A percentile compares a stretch with the other conserved stretches of the same genome.
phyloP scores from a whole-genome alignment of 805 yeast genomes.

The Metschnikowia amazonensis region DNA sequence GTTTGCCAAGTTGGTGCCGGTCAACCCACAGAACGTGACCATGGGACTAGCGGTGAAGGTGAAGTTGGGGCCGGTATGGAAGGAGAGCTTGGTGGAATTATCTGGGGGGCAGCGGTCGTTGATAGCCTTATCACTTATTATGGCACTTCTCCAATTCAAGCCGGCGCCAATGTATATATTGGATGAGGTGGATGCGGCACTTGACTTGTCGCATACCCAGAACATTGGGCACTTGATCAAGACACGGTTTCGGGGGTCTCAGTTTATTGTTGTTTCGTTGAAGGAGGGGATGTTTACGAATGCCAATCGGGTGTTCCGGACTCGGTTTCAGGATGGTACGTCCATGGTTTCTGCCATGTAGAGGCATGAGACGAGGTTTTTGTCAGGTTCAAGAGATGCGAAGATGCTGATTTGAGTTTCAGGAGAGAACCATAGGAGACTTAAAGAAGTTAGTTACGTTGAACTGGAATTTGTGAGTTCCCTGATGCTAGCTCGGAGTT shows the following conservation, averaged over 20 bases:
- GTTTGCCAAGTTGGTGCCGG: slow-evolving; percentile 82
- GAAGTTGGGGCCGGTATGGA: slow-evolving; percentile 89
- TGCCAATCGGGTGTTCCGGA: slow-evolving; percentile 90
- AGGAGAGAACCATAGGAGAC: too few species aligned
- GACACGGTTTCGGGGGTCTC: slow-evolving; percentile 92
- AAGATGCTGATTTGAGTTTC: too few species aligned
- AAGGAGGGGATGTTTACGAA: slow-evolving; percentile 98
- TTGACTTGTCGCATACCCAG: slow-evolving; percentile 95
- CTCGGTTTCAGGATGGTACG: slow-evolving; percentile 95
- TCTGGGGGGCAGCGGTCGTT: slow-evolving; percentile 97
- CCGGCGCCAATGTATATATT: slow-evolving; percentile 99
- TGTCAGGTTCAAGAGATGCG: too few species aligned
- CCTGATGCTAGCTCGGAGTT: too few species aligned
- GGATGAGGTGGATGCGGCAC: slow-evolving; percentile 98
- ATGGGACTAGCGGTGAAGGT: slow-evolving; percentile 90
- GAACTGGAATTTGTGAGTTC: too few species aligned
- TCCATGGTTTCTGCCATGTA: slow-evolving; percentile 78
- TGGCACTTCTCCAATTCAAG: slow-evolving; percentile 88
- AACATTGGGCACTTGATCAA: slow-evolving; percentile 95
- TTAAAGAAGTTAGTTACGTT: too few species aligned
- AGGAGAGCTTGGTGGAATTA: slow-evolving; percentile 87
- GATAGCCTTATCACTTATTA: slow-evolving; percentile 84
- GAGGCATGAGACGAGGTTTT: too few species aligned
- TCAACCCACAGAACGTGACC: slow-evolving; percentile 76
- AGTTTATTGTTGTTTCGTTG: slow-evolving; percentile 91